A percentile compares a stretch with the other conserved stretches of the same genome.
These are phyloP conservation scores for Monsonia emarginata DNA, from an alignment of 441 rosid genomes.

Conservation along the genomic window DNA sequence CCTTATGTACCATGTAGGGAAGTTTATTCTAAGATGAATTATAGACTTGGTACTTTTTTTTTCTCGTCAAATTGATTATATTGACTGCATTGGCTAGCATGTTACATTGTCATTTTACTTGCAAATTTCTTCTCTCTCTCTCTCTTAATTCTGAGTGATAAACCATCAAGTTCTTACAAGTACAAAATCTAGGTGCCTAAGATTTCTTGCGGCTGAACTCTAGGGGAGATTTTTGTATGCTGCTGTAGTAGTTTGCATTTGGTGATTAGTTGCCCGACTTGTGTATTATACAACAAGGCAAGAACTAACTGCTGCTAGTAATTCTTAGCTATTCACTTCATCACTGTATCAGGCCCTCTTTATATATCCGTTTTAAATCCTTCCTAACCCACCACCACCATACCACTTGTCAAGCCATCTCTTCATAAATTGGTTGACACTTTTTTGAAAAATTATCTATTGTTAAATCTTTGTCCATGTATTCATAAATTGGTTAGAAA, in stretches of 20 bases:
- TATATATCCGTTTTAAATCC: neutral
- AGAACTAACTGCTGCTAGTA: neutral
- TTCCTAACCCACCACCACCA: neutral
- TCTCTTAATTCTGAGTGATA: neutral
- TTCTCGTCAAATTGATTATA: no score
- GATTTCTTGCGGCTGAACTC: neutral
- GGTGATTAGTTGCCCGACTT: neutral
- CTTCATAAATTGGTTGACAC: neutral
- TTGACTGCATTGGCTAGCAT: no score
- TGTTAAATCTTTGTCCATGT: neutral
- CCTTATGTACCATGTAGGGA: no score
- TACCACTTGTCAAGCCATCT: neutral
- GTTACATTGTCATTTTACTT: neutral
- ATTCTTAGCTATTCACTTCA: neutral
- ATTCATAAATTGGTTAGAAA: neutral
- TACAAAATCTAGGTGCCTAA: neutral
- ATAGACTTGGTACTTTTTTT: no score
- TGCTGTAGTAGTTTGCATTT: neutral
- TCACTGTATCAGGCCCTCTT: neutral
- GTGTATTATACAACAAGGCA: neutral
- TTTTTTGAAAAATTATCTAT: neutral
- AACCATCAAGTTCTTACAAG: neutral
- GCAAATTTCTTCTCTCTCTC: neutral
- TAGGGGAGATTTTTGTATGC: neutral
- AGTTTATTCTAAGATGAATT: no score